Conservation (phyloP, 2,329 filamentous ascomycete species). For the Epichloe bromicola region DNA sequence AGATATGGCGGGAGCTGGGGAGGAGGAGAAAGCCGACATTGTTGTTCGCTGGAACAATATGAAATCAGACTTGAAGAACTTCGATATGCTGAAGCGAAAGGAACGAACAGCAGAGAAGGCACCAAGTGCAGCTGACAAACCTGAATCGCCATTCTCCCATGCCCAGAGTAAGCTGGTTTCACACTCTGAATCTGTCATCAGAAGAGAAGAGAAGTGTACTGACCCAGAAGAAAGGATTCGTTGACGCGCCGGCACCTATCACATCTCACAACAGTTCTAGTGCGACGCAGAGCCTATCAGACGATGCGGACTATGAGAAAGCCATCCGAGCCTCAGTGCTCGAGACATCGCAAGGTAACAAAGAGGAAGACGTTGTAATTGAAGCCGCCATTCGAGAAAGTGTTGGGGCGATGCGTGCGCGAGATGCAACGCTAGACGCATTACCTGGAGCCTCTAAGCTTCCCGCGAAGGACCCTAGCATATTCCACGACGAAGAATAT, state of each 20-base stretch:
- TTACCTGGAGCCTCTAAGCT: conserved; percentile 13
- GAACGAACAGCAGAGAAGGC: conserved; percentile 26
- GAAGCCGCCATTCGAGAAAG: conserved; percentile 65
- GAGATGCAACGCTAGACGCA: conserved; percentile 14
- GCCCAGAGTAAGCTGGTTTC: conserved; percentile 33
- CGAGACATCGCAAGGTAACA: conserved; percentile 57
- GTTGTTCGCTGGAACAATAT: conserved; percentile 50
- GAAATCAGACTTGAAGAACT: conserved; percentile 46
- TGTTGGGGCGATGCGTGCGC: conserved; percentile 39
- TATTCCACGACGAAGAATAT: conserved; percentile 27
- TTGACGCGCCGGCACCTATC: conserved; percentile 9
- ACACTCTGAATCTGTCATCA: conserved; percentile 33
- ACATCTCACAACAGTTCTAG: conserved; percentile 7
- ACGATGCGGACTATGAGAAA: conserved; percentile 53
- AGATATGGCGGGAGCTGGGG: conserved; percentile 41
- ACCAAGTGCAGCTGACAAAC: conserved; percentile 9
- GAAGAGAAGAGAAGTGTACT: conserved; percentile 40
- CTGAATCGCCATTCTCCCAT: conserved; percentile 13
- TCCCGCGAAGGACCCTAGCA: conserved; percentile 14
- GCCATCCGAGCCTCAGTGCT: conserved; percentile 58
- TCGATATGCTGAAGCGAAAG: conserved; percentile 40
- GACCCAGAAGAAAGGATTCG: conserved; percentile 24
- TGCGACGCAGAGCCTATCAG: conserved; percentile 11
- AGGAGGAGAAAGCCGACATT: conserved; percentile 50
- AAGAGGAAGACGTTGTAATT: conserved; percentile 55